These are phyloP conservation scores for Backusella morwellensis DNA, from an alignment of 192 early-diverging fungal genomes.

Conservation along the genomic window DNA sequence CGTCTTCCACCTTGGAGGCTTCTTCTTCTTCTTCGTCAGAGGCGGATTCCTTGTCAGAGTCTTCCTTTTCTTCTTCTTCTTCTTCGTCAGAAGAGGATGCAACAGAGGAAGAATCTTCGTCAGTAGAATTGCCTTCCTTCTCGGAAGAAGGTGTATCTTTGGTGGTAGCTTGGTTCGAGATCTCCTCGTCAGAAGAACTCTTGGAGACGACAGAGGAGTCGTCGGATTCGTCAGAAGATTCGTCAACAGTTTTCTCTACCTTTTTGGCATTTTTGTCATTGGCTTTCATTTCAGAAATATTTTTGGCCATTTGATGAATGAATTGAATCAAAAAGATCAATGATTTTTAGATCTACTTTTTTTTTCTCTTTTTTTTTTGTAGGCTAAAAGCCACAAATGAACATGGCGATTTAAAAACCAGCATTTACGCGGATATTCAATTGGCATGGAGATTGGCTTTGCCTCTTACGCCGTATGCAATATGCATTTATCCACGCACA, in stretches of 20 bases:
- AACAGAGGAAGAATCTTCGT: neutral
- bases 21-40: neutral
- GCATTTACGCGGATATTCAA: no score
- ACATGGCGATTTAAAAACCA: neutral
- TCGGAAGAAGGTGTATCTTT: neutral
- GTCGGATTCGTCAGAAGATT: neutral
- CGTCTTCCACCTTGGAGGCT: neutral
- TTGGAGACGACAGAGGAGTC: conserved; percentile 4
- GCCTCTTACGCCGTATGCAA: no score
- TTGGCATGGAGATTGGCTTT: no score
- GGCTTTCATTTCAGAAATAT: neutral
- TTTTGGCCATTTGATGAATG: neutral
- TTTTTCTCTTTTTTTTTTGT: neutral
- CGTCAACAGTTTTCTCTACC: neutral
- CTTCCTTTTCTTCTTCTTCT: neutral
- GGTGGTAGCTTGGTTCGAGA: neutral
- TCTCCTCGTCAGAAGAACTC: neutral
- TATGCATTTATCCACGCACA: no score
- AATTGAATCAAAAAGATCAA: neutral
- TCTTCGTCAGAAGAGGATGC: neutral
- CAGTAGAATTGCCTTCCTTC: neutral
- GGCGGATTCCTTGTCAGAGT: conserved; percentile 2
- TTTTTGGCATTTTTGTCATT: no score
- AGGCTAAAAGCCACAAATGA: neutral
- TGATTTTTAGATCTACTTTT: no score